Conservation (phyloP, 1,284 basidiomycete genomes). For the Cutaneotrichosporon sp. region DNA sequence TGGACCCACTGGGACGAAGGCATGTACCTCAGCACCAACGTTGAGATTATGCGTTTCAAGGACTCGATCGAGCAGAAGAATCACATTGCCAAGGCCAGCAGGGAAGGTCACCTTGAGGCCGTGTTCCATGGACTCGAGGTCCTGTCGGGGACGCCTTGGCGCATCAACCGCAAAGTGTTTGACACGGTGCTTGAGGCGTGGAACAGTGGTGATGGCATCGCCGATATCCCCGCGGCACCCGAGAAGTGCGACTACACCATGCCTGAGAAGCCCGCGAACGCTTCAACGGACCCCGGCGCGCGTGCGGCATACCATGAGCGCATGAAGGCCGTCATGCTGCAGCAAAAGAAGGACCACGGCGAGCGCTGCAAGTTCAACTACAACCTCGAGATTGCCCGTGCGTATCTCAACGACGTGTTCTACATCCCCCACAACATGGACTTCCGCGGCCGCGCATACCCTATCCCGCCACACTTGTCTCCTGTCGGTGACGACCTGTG, state of each 20-base stretch:
- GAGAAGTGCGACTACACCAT: conserved; percentile 37
- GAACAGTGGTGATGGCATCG: conserved; percentile 75
- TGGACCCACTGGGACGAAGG: conserved; percentile 80
- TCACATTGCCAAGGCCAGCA: conserved; percentile 75
- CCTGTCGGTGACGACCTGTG: conserved; percentile 96
- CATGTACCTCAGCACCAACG: conserved; percentile 71
- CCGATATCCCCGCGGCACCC: conserved; percentile 70
- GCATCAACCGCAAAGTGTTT: conserved; percentile 75
- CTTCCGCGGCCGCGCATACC: conserved; percentile 96
- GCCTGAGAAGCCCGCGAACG: conserved; percentile 65
- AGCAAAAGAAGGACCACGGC: conserved; percentile 77
- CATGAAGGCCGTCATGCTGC: conserved; percentile 63
- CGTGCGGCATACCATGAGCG: conserved; percentile 64
- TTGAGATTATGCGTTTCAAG: conserved; percentile 85
- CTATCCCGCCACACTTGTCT: conserved; percentile 91
- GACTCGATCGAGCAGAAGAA: conserved; percentile 81
- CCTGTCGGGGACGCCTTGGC: conserved; percentile 87
- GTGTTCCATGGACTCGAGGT: conserved; percentile 88
- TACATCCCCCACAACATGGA: conserved; percentile 98
- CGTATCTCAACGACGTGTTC: conserved; percentile 65
- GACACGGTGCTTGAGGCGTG: conserved; percentile 73
- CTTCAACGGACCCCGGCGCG: conserved; percentile 66
- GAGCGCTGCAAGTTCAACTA: conserved; percentile 94
- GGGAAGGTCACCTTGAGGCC: conserved; percentile 73
- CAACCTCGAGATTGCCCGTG: conserved; percentile 92